Conservation (phyloP, 129 eudicot species). For the Centaurea solstitialis region DNA sequence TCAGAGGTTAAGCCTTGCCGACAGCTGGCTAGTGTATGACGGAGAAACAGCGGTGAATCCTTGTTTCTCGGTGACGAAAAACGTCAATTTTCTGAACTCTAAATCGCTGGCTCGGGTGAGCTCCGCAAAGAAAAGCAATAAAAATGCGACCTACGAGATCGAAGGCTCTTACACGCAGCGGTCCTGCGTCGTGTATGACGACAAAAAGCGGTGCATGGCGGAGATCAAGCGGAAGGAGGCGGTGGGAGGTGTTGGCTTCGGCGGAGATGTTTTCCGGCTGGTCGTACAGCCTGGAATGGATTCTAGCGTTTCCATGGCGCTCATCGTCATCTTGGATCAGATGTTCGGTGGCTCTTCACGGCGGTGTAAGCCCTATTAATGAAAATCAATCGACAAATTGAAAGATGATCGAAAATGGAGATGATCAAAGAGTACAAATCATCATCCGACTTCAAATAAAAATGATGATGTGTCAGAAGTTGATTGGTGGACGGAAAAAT, state of each 20-base stretch:
- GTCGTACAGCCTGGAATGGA: conserved; percentile 54
- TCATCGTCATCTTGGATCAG: conserved; percentile 66
- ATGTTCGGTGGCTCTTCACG: conserved; percentile 54
- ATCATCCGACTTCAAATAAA: not conserved
- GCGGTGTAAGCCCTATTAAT: conserved; percentile 1
- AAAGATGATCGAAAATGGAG: not conserved
- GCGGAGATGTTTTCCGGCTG: conserved; percentile 59
- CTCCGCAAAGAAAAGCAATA: conserved; percentile 13
- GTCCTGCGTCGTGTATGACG: conserved; percentile 45
- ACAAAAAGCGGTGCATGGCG: conserved; percentile 50
- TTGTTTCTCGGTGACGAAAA: conserved; percentile 43
- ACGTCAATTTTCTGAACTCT: conserved; percentile 36
- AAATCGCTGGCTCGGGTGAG: conserved; percentile 57
- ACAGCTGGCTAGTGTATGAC: conserved; percentile 60
- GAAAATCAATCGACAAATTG: not conserved
- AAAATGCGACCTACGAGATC: conserved; percentile 41
- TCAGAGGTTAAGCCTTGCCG: conserved; percentile 64
- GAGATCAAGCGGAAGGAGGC: conserved; percentile 73
- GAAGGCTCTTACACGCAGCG: conserved; percentile 65
- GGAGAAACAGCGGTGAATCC: conserved; percentile 58
- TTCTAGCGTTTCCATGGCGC: conserved; percentile 54
- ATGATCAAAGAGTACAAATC: not conserved
- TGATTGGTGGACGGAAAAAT: not conserved
- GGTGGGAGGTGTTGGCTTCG: conserved; percentile 51
- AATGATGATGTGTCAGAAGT: not conserved